Base-by-base conservation (phyloP, 2,329 filamentous ascomycete genomes). In the Aspergillus caelatus region DNA sequence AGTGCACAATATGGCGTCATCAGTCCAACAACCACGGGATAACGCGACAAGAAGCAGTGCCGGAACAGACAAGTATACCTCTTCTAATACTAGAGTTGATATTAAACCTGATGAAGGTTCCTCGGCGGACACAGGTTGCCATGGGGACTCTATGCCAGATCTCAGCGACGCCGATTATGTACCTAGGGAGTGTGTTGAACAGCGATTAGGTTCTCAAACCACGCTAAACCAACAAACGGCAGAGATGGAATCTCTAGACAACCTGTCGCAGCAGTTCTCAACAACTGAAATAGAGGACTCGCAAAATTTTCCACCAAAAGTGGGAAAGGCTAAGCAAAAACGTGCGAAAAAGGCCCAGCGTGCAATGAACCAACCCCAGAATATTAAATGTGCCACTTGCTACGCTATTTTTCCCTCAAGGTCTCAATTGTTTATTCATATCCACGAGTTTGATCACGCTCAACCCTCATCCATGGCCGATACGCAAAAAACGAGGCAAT, bases 381-480 rank as follows among this genome's bases (percentile, higher is more conserved):
- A 88, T 34, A 86, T 92, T 59, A 89, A 89, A 70, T 98, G 95
- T 74, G 86, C 90, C 3, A 86, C 88, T 5, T 98, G 95, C 77
- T 86, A 88, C 68, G 92, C 91, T 68, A 85, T 80, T 0, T 99
- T 98, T 79, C 87, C 86, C 0, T 92, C 90, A 1, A 89, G 88
- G 68, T 90, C 86, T 7, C 88, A 88, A 68, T 78, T 96, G 21
- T 94, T 94, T 74, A 81, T 85, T 58, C 93, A 96, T 75, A 83
- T 95, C 62, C 86, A 87, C 65, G 85, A 88, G 11, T 78, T 86
- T 21, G 80, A 80, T 11, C 91, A 95, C 79, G 90, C 89, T 7
- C 85, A 87, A 34, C 81, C 81, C 3, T 45, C 64, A 41, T 11
- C 28, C 16, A 19, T 28, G 23, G 12, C 14, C 9, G n/a, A 28